Evolutionary conservation across 2,329 filamentous ascomycete genomes (phyloP), one percentile per base, ranked within the genome.

Genomic region (Dactylellina cionopaga): DNA sequence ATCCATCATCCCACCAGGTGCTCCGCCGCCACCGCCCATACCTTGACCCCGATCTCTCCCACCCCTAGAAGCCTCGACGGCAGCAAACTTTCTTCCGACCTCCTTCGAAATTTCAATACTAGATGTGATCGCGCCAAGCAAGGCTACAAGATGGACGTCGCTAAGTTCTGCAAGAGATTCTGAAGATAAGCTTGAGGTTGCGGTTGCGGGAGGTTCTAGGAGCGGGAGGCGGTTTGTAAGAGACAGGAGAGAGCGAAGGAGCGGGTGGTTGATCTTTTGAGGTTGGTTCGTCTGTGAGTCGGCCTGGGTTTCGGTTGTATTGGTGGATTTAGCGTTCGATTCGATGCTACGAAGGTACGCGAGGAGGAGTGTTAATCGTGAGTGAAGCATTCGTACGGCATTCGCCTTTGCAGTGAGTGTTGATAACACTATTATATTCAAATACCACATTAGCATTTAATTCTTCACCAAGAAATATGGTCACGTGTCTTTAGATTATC

Each of bases 351-450:
- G 86, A 47, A 99, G 87, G 79, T 97, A 98, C n/a, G 84, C 84
- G 70, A 86, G 85, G 75, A 94, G 85, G 63, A 94, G 85, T 44
- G 86, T 85, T 76, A 95, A 87, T 52, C 91, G 88, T 5, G 89
- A 87, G 77, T 94, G 89, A 25, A 99, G 87, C 88, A 96, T 97
- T 81, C 92, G 94, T 78, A 97, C 90, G 24, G 95, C 93, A 80
- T 97, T 98, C 74, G 90, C 87, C 78, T 96, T 96, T 72, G 92
- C 90, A 25, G 89, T 95, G 19, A 99, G 87, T 13, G 83, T 86
- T 22, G 87, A 84, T 58, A 90, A 84, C 44, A 89, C 85, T 86
- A 65, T 25, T n/a, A 31, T 2, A 44, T 24, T 41, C 72, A n/a
- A n/a, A n/a, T n/a, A n/a, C n/a, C n/a, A n/a, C n/a, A 70, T 46